Evolutionary conservation across 1,284 basidiomycete genomes (phyloP).

Genomic region (Apiotrichum laibachii): DNA sequence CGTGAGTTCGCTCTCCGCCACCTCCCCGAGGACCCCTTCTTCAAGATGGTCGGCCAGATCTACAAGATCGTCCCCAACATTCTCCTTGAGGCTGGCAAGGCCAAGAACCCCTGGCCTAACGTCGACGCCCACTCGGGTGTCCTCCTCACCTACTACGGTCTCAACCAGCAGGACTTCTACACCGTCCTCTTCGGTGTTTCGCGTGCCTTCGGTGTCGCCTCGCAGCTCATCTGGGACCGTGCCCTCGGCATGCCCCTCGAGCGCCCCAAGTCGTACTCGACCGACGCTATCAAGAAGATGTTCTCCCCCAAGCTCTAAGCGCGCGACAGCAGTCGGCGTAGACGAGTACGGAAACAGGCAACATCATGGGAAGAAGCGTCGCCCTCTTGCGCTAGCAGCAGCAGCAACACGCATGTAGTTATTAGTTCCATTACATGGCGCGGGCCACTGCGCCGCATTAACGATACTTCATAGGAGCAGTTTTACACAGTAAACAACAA

Average conservation of each 20-base stretch:
- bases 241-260: slow-evolving; percentile 68
- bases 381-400: background rate
- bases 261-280: slow-evolving; percentile 54
- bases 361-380: background rate
- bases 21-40: slow-evolving; percentile 78
- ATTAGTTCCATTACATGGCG: no score
- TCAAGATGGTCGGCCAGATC: slow-evolving; percentile 89
- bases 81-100: slow-evolving; percentile 88
- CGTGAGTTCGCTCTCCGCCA: slow-evolving; percentile 91
- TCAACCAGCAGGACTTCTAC: slow-evolving; percentile 88
- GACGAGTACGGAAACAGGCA: background rate
- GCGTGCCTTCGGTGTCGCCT: slow-evolving; percentile 82
- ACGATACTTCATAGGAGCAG: background rate
- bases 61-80: slow-evolving; percentile 92
- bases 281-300: slow-evolving; percentile 52
- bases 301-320: slow-evolving; percentile 41
- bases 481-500: background rate
- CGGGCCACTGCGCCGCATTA: background rate
- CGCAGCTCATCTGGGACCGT: slow-evolving; percentile 92
- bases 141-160: slow-evolving; percentile 73
- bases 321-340: background rate
- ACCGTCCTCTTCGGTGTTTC: slow-evolving; percentile 97
- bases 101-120: slow-evolving; percentile 76
- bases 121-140: slow-evolving; percentile 97
- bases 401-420: no score